Conservation (phyloP, 2,329 filamentous ascomycete genomes). For the Sporothrix pseudoabietina region DNA sequence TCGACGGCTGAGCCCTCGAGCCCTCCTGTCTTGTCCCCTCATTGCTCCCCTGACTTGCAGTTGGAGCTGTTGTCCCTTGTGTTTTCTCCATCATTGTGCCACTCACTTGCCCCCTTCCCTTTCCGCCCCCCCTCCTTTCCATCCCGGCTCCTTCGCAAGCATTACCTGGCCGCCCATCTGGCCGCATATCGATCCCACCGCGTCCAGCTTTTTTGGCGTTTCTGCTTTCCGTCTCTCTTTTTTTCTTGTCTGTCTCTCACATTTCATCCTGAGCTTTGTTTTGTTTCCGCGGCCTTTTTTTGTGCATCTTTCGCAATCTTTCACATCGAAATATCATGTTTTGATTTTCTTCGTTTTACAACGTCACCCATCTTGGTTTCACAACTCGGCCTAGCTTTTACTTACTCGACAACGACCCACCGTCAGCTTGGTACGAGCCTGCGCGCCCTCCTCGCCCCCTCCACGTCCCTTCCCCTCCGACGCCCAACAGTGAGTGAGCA, state of each 20-base stretch:
- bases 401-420: constrained; percentile 10
- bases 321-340: not conserved
- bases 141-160: constrained; percentile 24
- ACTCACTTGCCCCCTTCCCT: constrained; percentile 24
- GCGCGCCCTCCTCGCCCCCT: constrained; percentile 8
- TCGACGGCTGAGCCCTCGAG: constrained; percentile 30
- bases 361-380: not conserved
- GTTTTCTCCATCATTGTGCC: constrained; percentile 14
- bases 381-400: not conserved
- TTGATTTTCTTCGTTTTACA: constrained; percentile 2
- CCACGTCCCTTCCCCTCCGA: not conserved
- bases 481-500: not conserved
- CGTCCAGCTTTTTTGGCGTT: constrained; percentile 28
- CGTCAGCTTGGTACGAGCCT: constrained; percentile 23
- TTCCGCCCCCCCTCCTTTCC: constrained; percentile 26
- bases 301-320: not conserved
- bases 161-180: constrained; percentile 30
- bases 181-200: constrained; percentile 33
- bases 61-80: constrained; percentile 11
- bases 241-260: constrained; percentile 10
- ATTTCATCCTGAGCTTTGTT: not conserved
- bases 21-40: constrained; percentile 1
- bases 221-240: constrained; percentile 17
- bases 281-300: not conserved
- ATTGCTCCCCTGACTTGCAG: not conserved